Evolutionary conservation across 2,329 filamentous ascomycete species (phyloP).

Genomic region (Coleophoma crateriformis): DNA sequence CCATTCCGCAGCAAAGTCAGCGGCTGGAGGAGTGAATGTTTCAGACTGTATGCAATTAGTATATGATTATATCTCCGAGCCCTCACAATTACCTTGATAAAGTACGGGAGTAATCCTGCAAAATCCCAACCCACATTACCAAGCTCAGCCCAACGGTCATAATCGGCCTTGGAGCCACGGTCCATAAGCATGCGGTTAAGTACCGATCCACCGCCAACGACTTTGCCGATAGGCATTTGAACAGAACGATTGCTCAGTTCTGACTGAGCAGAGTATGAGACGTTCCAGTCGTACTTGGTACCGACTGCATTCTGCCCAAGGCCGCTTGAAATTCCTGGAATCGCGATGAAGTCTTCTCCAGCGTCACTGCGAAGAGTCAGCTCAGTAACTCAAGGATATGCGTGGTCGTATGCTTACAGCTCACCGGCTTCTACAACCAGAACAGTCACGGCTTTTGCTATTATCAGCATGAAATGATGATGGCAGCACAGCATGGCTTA

Average conservation of each 20-base stretch:
- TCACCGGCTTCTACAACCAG: not conserved
- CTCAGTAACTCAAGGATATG: not conserved
- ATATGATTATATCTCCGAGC: not conserved
- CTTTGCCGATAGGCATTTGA: not conserved
- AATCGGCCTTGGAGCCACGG: constrained; percentile 30
- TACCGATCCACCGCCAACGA: constrained; percentile 30
- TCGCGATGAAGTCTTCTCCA: not conserved
- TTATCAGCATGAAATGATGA: too few species aligned
- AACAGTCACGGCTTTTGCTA: not conserved
- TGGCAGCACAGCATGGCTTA: not conserved
- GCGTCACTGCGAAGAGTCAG: not conserved
- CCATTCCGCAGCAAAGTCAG: constrained; percentile 25
- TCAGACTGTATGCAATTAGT: constrained; percentile 18
- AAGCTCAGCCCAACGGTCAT: constrained; percentile 36
- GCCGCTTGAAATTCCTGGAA: not conserved
- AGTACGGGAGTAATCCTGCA: constrained; percentile 27
- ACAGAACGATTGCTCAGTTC: not conserved
- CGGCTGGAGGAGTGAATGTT: constrained; percentile 26
- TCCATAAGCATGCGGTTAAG: constrained; percentile 33
- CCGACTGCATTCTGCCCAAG: not conserved
- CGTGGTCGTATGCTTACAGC: not conserved
- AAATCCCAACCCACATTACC: constrained; percentile 38
- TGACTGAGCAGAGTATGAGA: not conserved
- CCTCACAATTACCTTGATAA: not conserved
- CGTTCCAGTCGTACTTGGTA: not conserved